Conservation (phyloP, 1,139 yeast species). For the Suhomyces coccinellae region DNA sequence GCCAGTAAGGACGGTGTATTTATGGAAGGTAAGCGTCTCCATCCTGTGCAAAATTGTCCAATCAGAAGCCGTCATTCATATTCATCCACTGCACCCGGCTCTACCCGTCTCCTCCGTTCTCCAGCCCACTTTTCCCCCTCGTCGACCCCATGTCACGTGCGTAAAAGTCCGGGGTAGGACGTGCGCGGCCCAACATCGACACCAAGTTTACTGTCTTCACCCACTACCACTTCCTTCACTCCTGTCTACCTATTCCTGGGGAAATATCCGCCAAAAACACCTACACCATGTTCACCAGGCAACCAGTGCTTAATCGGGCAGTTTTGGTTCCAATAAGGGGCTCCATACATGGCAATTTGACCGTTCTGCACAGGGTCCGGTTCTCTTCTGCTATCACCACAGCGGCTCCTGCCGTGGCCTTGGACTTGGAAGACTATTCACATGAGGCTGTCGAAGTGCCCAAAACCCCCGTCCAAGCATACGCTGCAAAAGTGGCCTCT, state of each 20-base stretch:
- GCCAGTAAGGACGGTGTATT: too few relatives aligned
- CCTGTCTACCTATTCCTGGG: neutral
- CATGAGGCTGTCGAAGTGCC: neutral
- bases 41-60: too few relatives aligned
- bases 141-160: neutral
- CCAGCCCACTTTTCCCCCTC: too few relatives aligned
- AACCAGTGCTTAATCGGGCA: neutral
- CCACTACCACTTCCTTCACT: neutral
- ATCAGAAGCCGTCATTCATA: too few relatives aligned
- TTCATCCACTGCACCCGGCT: too few relatives aligned
- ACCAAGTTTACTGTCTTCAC: neutral
- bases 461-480: constrained; percentile 55
- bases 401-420: neutral
- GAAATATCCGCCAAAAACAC: neutral
- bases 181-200: neutral
- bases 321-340: neutral
- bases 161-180: constrained; percentile 7
- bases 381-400: constrained; percentile 2
- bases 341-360: neutral
- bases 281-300: neutral
- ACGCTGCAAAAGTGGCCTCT: constrained; percentile 53
- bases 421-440: neutral
- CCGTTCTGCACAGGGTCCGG: constrained; percentile 2
- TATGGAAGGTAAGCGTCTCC: too few relatives aligned
- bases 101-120: too few relatives aligned